Evolutionary conservation across 352 stramenopile species (phyloP), one percentile per base, ranked within the genome.

Genomic region (Globisporangium nunn): DNA sequence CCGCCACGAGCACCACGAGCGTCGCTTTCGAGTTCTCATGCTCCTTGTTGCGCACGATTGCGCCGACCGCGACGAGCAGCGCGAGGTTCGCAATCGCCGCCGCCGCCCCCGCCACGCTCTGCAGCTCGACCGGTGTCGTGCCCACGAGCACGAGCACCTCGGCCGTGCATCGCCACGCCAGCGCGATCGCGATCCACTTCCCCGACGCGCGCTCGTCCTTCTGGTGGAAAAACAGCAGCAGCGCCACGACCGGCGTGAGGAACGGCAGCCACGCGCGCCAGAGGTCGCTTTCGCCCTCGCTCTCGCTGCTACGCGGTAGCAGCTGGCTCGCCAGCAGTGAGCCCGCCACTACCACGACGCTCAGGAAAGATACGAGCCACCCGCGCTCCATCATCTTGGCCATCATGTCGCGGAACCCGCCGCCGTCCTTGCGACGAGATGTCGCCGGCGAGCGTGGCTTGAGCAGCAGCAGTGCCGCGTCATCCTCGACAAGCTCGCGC

Each of bases 111-210:
- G 70, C 68, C 48, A 89, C 64, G 50, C 61, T 68, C 29, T 67
- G 58, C 49, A 85, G 88, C 43, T 88, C 70, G 52, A 70, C 51
- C 0, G 67, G 64, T 14, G 59, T 70, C 30, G 46, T 41, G 52
- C 75, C 74, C 52, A 92, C 71, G 50, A 89, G 62, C 49, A 91
- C 61, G 11, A 91, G 68, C 40, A 89, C 55, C 59, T 94, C 84
- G 7, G 73, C 78, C 28, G 84, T 78, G 50, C 72, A 65, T 52
- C 84, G 80, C 84, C 84, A 94, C 8, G 76, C 66, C n/a, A 94
- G 68, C 43, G 76, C 75, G 63, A 89, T 88, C 8, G 84, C 84
- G 45, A 92, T 72, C 84, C 84, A 94, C 68, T 87, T 92, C 23
- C 73, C 78, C 23, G 76, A 86, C 51, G 67, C 45, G n/a, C 81